Conservation (phyloP, 225 moss, liverwort and hornwort genomes). For the Lunularia cruciata region DNA sequence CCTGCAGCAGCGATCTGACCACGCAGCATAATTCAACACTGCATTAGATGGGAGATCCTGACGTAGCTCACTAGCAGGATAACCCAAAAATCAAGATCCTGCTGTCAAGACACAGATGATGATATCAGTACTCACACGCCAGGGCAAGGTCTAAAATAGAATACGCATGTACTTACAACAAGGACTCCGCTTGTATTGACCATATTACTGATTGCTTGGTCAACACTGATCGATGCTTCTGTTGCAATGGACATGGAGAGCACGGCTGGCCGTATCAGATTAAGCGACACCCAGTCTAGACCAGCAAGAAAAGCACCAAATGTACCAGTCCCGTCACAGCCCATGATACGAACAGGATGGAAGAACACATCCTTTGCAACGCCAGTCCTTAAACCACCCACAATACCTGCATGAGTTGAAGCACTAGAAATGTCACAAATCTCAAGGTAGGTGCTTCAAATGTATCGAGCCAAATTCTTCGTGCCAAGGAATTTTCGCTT, state of each 20-base stretch:
- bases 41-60: not conserved
- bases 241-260: conserved; percentile 86
- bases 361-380: conserved; percentile 77
- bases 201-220: conserved; percentile 74
- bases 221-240: conserved; percentile 78
- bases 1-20: conserved; percentile 79
- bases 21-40: not conserved
- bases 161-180: conserved; percentile 39
- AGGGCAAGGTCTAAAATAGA: not conserved
- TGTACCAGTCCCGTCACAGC: conserved; percentile 78
- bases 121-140: too few relatives aligned
- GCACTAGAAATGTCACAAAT: not conserved
- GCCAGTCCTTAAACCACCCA: conserved; percentile 76
- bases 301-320: conserved; percentile 71
- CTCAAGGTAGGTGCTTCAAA: not conserved
- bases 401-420: conserved; percentile 57
- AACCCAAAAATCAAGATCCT: not conserved
- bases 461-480: not conserved
- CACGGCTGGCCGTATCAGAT: conserved; percentile 60
- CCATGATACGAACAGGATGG: conserved; percentile 71
- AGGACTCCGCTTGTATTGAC: conserved; percentile 55
- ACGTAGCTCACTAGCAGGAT: not conserved
- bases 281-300: conserved; percentile 70
- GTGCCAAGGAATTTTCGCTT: too few relatives aligned
- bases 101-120: not conserved